Conservation (phyloP, 2,329 filamentous ascomycete genomes). For the Lachnellula willkommii region DNA sequence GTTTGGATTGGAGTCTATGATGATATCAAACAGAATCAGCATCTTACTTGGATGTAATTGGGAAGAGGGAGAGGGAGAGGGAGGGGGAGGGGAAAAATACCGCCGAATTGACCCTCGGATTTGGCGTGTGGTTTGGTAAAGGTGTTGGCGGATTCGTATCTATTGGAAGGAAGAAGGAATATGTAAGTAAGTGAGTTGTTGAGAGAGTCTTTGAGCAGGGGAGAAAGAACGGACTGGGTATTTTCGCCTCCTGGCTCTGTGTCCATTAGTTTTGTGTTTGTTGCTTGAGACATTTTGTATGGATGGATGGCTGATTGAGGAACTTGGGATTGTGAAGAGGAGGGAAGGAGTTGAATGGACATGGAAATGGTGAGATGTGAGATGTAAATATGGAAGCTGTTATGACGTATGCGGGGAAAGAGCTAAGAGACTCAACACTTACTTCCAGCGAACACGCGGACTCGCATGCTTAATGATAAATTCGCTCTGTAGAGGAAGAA, state of each 20-base stretch:
- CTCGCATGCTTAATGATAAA: too few species aligned
- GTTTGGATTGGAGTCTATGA: neutral
- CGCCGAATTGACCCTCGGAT: slow-evolving; percentile 51
- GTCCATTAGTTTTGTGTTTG: slow-evolving; percentile 45
- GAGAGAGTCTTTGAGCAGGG: neutral
- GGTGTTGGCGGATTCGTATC: slow-evolving; percentile 54
- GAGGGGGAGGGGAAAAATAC: slow-evolving; percentile 32
- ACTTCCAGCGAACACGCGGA: too few species aligned
- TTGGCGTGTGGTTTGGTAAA: slow-evolving; percentile 46
- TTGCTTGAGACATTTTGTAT: slow-evolving; percentile 12
- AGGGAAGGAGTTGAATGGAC: neutral
- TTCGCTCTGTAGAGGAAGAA: too few species aligned
- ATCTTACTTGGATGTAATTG: neutral
- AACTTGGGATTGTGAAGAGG: neutral
- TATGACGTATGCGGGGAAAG: neutral
- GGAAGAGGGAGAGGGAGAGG: neutral
- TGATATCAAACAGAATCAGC: neutral
- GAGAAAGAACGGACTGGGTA: slow-evolving; percentile 43
- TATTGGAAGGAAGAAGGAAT: slow-evolving; percentile 22
- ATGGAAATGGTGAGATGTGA: neutral
- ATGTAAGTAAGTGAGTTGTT: neutral
- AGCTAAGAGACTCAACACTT: too few species aligned
- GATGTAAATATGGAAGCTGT: neutral
- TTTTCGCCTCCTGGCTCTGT: slow-evolving; percentile 55
- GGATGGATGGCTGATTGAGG: neutral